These are phyloP conservation scores for Phytophthora cryptogea DNA, from an alignment of 352 stramenopile genomes.

Conservation along the genomic window DNA sequence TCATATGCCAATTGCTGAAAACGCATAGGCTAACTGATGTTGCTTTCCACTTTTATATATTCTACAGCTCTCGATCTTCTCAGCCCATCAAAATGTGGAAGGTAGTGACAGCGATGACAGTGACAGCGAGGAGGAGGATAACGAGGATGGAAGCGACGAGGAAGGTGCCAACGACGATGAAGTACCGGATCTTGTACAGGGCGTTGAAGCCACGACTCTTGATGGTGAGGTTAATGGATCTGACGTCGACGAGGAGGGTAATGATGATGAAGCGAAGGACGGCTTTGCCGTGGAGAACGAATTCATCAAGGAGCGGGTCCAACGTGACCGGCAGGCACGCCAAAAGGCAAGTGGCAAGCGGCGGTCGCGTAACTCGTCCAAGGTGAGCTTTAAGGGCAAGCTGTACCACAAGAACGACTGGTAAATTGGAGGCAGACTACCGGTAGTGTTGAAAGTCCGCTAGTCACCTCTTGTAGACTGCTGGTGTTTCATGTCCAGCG, in stretches of 20 bases:
- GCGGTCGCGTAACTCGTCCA: slow-evolving; percentile 75
- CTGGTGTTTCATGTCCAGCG: neutral
- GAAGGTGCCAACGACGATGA: slow-evolving; percentile 42
- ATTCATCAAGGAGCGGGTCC: slow-evolving; percentile 82
- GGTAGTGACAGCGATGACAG: slow-evolving; percentile 41
- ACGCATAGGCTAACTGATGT: neutral
- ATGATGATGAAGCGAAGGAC: slow-evolving; percentile 47
- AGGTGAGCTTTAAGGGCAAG: slow-evolving; percentile 88
- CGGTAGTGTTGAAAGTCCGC: neutral
- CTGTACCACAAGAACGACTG: slow-evolving; percentile 84
- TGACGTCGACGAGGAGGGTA: slow-evolving; percentile 35
- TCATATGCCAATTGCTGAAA: neutral
- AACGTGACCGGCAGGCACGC: slow-evolving; percentile 65
- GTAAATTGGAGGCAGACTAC: slow-evolving; percentile 34
- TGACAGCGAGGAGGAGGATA: slow-evolving; percentile 41
- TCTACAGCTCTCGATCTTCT: slow-evolving; percentile 80
- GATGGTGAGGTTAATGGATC: slow-evolving; percentile 20
- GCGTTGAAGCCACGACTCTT: slow-evolving; percentile 40
- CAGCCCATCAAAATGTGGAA: slow-evolving; percentile 60
- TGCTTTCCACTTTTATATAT: slow-evolving; percentile 13
- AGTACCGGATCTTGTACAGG: slow-evolving; percentile 40
- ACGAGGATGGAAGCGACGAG: slow-evolving; percentile 47
- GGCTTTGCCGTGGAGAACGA: slow-evolving; percentile 62
- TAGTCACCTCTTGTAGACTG: slow-evolving; percentile 18
- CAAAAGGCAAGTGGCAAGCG: slow-evolving; percentile 63